phyloP scores from a whole-genome alignment of 2,329 filamentous ascomycete species.

The Cladophialophora exuberans region DNA sequence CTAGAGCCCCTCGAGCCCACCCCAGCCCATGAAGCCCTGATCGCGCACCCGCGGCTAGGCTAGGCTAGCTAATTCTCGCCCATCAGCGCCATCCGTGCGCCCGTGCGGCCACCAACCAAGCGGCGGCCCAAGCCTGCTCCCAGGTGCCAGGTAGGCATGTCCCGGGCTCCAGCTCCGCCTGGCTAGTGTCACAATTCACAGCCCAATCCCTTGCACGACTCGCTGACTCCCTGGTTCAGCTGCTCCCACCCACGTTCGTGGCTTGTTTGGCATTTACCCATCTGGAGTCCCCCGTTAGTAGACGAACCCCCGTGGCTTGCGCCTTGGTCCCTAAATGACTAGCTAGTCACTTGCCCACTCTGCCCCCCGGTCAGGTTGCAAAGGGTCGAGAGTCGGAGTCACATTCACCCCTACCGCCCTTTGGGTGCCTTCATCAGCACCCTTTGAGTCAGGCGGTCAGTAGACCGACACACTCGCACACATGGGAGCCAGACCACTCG shows the following conservation, averaged over 20 bases:
- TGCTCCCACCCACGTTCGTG: slow-evolving; percentile 12
- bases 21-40: slow-evolving; percentile 1
- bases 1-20: slow-evolving; percentile 8
- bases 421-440: no score
- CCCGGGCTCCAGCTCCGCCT: slow-evolving; percentile 8
- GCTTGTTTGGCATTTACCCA: slow-evolving; percentile 11
- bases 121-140: not conserved
- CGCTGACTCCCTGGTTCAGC: slow-evolving; percentile 1
- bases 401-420: slow-evolving; percentile 19
- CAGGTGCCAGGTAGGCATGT: no score
- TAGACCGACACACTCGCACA: slow-evolving; percentile 27
- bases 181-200: not conserved
- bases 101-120: slow-evolving; percentile 15
- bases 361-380: not conserved
- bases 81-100: slow-evolving; percentile 12
- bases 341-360: slow-evolving; percentile 7
- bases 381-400: slow-evolving; percentile 8
- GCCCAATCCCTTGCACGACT: slow-evolving; percentile 11
- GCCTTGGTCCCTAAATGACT: slow-evolving; percentile 15
- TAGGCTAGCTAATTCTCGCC: no score
- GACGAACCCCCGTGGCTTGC: slow-evolving; percentile 18
- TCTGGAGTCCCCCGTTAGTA: slow-evolving; percentile 2
- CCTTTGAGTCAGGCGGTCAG: slow-evolving; percentile 26
- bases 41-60: not conserved
- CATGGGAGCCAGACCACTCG: slow-evolving; percentile 12